Evolutionary conservation across 2,329 filamentous ascomycete genomes (phyloP).

Genomic region (Neonectria hederae): DNA sequence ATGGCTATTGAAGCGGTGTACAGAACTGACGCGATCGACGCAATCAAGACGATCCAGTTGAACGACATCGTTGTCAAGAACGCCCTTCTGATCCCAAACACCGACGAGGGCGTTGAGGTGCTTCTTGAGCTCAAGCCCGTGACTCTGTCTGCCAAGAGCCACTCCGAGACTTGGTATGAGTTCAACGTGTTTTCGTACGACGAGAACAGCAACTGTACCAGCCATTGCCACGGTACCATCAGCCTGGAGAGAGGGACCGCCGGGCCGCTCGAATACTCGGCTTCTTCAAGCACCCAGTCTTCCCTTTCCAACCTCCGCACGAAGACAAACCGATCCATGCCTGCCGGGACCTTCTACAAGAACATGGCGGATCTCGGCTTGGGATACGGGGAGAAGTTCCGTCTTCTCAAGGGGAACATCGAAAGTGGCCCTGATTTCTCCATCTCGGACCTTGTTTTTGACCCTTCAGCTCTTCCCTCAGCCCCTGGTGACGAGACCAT

Average conservation of each 20-base stretch:
- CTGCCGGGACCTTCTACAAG: slow-evolving; percentile 34
- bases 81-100: slow-evolving; percentile 36
- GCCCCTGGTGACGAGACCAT: slow-evolving; percentile 37
- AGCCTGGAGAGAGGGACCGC: slow-evolving; percentile 29
- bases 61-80: slow-evolving; percentile 37
- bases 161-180: slow-evolving; percentile 37
- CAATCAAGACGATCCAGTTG: slow-evolving; percentile 29
- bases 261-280: slow-evolving; percentile 26
- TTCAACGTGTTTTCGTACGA: slow-evolving; percentile 42
- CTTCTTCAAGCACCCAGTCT: slow-evolving; percentile 18
- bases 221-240: slow-evolving; percentile 37
- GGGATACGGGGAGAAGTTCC: slow-evolving; percentile 38
- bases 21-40: slow-evolving; percentile 25
- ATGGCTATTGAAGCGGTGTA: slow-evolving; percentile 45
- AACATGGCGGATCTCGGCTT: slow-evolving; percentile 37
- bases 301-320: slow-evolving; percentile 26
- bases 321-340: slow-evolving; percentile 36
- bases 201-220: slow-evolving; percentile 37
- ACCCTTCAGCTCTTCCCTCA: slow-evolving; percentile 28
- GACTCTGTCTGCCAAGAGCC: slow-evolving; percentile 32
- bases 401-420: slow-evolving; percentile 34
- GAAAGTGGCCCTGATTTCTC: slow-evolving; percentile 37
- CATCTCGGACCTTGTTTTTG: slow-evolving; percentile 32
- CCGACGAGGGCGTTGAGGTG: slow-evolving; percentile 38
- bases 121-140: slow-evolving; percentile 36